Percentiles rank a stretch among this genome's conserved stretches.
These are phyloP conservation scores for Asterophora lycoperdoides DNA, from an alignment of 768 basidiomycete species.

Conservation along the genomic window DNA sequence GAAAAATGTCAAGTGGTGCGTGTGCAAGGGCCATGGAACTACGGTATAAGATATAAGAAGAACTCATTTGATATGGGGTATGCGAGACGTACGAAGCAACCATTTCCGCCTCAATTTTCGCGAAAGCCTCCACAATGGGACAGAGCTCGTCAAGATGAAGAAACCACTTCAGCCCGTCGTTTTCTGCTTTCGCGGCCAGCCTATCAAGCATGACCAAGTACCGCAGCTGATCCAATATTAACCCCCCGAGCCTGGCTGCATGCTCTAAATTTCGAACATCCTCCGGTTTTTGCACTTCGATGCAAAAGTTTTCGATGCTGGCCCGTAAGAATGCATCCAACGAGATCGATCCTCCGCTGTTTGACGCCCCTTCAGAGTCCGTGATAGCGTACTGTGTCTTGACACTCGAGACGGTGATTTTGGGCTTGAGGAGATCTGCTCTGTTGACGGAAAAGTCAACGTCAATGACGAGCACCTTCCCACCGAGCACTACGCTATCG, in stretches of 20 bases:
- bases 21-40: constrained; percentile 33
- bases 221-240: constrained; percentile 51
- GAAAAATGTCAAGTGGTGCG: constrained; percentile 67
- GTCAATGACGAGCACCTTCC: constrained; percentile 78
- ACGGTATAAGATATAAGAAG: constrained; percentile 3
- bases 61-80: background rate
- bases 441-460: constrained; percentile 56
- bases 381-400: constrained; percentile 72
- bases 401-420: constrained; percentile 47
- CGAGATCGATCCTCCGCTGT: constrained; percentile 46
- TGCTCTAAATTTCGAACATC: constrained; percentile 46
- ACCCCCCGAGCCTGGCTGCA: constrained; percentile 45
- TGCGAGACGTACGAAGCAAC: constrained; percentile 47
- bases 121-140: constrained; percentile 44
- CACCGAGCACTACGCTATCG: constrained; percentile 61
- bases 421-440: constrained; percentile 31
- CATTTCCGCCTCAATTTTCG: constrained; percentile 47
- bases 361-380: constrained; percentile 35
- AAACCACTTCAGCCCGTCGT: constrained; percentile 73
- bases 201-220: constrained; percentile 73
- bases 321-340: constrained; percentile 61
- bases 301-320: constrained; percentile 52
- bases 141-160: constrained; percentile 56
- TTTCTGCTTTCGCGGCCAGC: constrained; percentile 53
- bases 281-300: constrained; percentile 55